Percentiles rank a stretch among this genome's conserved stretches.
Conservation (phyloP, 2,329 filamentous ascomycete species). For the Fusarium hostae region DNA sequence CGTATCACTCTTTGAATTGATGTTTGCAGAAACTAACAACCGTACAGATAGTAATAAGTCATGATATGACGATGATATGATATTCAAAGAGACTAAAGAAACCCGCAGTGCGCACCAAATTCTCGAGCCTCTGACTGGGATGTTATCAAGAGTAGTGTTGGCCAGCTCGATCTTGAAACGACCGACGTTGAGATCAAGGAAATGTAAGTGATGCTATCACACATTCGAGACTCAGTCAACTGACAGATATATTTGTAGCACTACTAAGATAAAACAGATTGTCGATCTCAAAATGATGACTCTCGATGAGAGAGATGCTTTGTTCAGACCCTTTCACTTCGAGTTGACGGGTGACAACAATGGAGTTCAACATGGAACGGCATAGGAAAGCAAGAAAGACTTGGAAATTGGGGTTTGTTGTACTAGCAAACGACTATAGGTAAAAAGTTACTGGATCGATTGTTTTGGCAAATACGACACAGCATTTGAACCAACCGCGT, state of each 20-base stretch:
- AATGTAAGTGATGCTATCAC: slow-evolving; percentile 42
- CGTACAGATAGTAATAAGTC: not conserved
- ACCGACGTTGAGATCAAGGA: slow-evolving; percentile 49
- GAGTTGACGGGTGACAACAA: not conserved
- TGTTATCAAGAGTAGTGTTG: slow-evolving; percentile 88
- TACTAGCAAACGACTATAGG: not conserved
- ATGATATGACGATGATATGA: not conserved
- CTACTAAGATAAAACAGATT: slow-evolving; percentile 84
- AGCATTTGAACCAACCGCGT: not conserved
- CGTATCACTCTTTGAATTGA: not conserved
- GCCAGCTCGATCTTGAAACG: slow-evolving; percentile 56
- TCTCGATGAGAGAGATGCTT: slow-evolving; percentile 88
- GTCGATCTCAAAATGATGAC: slow-evolving; percentile 87
- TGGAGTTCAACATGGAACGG: not conserved
- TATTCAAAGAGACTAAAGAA: not conserved
- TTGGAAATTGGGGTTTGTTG: not conserved
- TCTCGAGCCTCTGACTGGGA: slow-evolving; percentile 91
- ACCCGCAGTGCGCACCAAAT: slow-evolving; percentile 66
- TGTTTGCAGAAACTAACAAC: not conserved
- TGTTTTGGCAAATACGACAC: not conserved
- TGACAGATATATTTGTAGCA: slow-evolving; percentile 5
- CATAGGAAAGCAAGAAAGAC: not conserved
- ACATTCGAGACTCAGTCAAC: not conserved
- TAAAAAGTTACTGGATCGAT: not conserved
- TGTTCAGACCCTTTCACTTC: slow-evolving; percentile 81